Percentiles rank a stretch among this genome's conserved stretches.
Evolutionary conservation across 2,329 filamentous ascomycete species (phyloP).

Genomic region (Dothidotthia symphoricarpi): DNA sequence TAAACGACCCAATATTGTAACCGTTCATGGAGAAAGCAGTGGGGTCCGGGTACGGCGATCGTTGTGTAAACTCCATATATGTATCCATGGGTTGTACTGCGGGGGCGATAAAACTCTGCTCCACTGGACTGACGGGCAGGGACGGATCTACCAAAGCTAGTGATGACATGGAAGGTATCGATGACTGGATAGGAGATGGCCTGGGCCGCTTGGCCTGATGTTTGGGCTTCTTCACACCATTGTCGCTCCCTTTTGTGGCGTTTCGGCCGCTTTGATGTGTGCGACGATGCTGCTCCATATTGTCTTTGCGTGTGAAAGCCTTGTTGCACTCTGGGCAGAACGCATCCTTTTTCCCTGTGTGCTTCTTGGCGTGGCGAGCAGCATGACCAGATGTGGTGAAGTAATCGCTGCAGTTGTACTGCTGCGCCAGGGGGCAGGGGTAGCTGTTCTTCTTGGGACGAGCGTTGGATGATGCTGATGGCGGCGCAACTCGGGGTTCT

Average conservation of each 20-base stretch:
- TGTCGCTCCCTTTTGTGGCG: constrained; percentile 34
- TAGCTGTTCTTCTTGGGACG: constrained; percentile 64
- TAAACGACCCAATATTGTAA: constrained; percentile 24
- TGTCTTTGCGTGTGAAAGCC: constrained; percentile 78
- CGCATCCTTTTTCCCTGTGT: constrained; percentile 77
- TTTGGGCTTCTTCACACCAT: constrained; percentile 41
- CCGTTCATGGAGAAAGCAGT: constrained; percentile 24
- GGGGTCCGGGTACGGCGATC: constrained; percentile 36
- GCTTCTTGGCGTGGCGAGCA: constrained; percentile 81
- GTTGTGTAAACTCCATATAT: constrained; percentile 23
- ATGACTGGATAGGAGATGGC: constrained; percentile 32
- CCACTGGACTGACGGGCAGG: constrained; percentile 29
- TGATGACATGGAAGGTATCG: constrained; percentile 17
- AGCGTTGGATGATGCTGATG: constrained; percentile 42
- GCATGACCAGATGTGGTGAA: constrained; percentile 84
- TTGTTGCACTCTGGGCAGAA: constrained; percentile 70
- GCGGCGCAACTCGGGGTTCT: constrained; percentile 29
- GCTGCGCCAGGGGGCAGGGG: constrained; percentile 70
- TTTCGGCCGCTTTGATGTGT: constrained; percentile 63
- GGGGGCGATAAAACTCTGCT: constrained; percentile 27
- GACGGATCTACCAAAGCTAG: constrained; percentile 31
- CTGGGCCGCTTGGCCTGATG: constrained; percentile 35
- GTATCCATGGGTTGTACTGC: constrained; percentile 29
- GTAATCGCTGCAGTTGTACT: constrained; percentile 70
- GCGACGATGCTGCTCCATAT: constrained; percentile 82